Percentiles rank a stretch among this genome's conserved stretches.
Evolutionary conservation across 148 eudicot genomes (phyloP).

Genomic region (Pharnaceum exiguum): DNA sequence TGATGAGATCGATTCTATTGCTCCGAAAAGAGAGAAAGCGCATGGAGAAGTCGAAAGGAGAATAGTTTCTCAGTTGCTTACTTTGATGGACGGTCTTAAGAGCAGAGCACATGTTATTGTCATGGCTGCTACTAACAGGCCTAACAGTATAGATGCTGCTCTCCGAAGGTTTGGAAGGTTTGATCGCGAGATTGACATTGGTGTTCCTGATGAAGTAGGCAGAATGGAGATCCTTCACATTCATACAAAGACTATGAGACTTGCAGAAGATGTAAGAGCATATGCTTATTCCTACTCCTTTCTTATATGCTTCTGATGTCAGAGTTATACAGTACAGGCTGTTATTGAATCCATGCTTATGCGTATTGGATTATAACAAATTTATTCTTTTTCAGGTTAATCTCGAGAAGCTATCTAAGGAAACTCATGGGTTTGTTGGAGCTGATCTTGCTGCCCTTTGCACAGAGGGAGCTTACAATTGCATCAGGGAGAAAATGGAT

Average conservation of each 20-base stretch:
- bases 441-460: conserved; percentile 78
- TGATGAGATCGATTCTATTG: conserved; percentile 80
- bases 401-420: conserved; percentile 61
- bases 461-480: conserved; percentile 75
- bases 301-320: not conserved
- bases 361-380: no score
- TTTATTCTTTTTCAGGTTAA: conserved; percentile 38
- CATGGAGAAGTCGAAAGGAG: conserved; percentile 81
- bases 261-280: conserved; percentile 51
- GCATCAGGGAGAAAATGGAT: conserved; percentile 87
- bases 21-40: conserved; percentile 77
- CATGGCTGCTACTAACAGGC: conserved; percentile 78
- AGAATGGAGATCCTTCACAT: conserved; percentile 75
- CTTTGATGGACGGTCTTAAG: conserved; percentile 77
- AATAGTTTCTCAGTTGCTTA: conserved; percentile 68
- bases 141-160: conserved; percentile 80
- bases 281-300: not conserved
- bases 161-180: conserved; percentile 73
- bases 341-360: no score
- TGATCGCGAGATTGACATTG: conserved; percentile 77
- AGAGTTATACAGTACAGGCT: no score
- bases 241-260: conserved; percentile 76
- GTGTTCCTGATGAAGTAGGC: conserved; percentile 76
- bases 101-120: conserved; percentile 74
- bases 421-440: conserved; percentile 76